phyloP scores from a whole-genome alignment of 768 basidiomycete species.

The Chiua virens region DNA sequence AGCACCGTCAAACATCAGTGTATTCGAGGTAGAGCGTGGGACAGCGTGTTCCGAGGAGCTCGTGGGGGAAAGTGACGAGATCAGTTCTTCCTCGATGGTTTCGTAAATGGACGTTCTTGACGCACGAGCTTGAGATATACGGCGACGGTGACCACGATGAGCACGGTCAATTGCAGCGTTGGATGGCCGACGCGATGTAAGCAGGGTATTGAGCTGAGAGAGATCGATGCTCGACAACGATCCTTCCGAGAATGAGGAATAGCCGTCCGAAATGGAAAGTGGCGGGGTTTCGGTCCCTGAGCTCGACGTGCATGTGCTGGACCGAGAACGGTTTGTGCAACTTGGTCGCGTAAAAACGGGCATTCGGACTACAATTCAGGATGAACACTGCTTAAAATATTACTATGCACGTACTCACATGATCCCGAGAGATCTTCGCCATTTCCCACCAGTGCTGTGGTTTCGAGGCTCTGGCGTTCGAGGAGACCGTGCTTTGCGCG shows the following conservation, averaged over 20 bases:
- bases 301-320: constrained; percentile 66
- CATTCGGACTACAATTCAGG: constrained; percentile 37
- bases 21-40: constrained; percentile 31
- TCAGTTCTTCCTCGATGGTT: constrained; percentile 73
- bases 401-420: constrained; percentile 40
- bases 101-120: constrained; percentile 74
- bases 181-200: constrained; percentile 53
- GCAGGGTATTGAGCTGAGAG: constrained; percentile 53
- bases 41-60: constrained; percentile 24
- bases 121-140: constrained; percentile 61
- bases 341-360: constrained; percentile 65
- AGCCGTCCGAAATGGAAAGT: constrained; percentile 65
- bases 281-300: constrained; percentile 74
- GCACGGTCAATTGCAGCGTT: constrained; percentile 40
- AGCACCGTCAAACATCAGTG: constrained; percentile 13
- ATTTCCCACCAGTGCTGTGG: constrained; percentile 59
- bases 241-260: constrained; percentile 62
- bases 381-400: constrained; percentile 1
- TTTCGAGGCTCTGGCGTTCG: constrained; percentile 67
- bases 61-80: constrained; percentile 30
- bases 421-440: constrained; percentile 58
- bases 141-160: constrained; percentile 59
- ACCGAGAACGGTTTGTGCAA: constrained; percentile 53
- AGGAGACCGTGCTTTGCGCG: constrained; percentile 60
- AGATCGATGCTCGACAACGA: constrained; percentile 81